Base-by-base conservation (phyloP, 2,329 filamentous ascomycete species). In the Fusarium verticillioides region DNA sequence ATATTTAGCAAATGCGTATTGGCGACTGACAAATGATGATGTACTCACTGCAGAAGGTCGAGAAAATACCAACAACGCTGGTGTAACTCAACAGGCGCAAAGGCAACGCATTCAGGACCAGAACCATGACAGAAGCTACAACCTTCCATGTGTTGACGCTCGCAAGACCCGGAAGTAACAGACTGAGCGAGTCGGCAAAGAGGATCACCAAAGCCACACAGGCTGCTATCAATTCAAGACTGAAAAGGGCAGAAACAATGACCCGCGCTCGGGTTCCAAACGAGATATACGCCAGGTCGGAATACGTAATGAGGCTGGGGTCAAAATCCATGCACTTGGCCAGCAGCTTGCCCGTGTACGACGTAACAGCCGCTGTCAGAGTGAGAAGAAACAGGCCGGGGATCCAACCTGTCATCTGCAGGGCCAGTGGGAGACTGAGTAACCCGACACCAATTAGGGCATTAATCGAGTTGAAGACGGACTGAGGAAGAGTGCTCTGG, bases 381-480 rank as follows among this genome's bases (percentile, higher is more conserved):
- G 90, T 83, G 62, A 98, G 86, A 73, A 96, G 92, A 46, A 87
- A 71, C 78, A 97, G 87, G 59, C 96, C 96, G 69, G 94, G 89
- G 44, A 97, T 82, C 95, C 95, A 97, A 56, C 95, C 96, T 18
- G 94, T 91, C 81, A 97, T 95, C 78, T 92, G 94, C 78, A 98
- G 86, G 10, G 94, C 96, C 79, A 98, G 88, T 10, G 96, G 96
- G 60, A 99, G 85, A 81, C 94, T 97, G 57, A 99, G 87, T 36
- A 99, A 85, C 2, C 96, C 96, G 36, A 99, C 92, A 21, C 95
- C 95, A 69, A 98, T 96, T 66, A 98, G 85, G 57, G 97, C 94
- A 72, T 97, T 97, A 80, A 96, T 96, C 7, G 94, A 97, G 83
- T 99, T 99, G 86, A 98, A 97, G 70, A 98, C 89, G 11, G 96